These are phyloP conservation scores for Martiniozyma asiatica DNA, from an alignment of 1,139 yeast genomes.

Conservation along the genomic window DNA sequence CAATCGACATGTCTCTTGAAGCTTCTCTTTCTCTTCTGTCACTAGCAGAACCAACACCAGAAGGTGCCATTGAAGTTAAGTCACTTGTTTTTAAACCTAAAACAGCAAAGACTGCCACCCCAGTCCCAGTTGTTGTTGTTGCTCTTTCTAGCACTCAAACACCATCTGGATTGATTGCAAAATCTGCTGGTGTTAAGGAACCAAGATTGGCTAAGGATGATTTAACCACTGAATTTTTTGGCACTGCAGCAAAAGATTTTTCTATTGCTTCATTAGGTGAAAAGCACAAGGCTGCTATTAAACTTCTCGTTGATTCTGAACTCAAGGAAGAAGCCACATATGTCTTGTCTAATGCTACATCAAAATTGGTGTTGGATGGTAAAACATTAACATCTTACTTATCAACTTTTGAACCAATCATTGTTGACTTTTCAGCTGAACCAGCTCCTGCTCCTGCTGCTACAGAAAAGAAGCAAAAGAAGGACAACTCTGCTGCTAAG, in stretches of 20 bases:
- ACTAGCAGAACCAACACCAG: conserved; percentile 36
- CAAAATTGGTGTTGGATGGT: conserved; percentile 46
- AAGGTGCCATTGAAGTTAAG: conserved; percentile 36
- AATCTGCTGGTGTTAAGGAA: conserved; percentile 63
- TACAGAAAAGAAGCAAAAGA: conserved; percentile 17
- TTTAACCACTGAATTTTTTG: conserved; percentile 55
- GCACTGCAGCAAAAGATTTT: conserved; percentile 52
- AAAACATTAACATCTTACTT: conserved; percentile 41
- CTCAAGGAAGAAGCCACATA: conserved; percentile 35
- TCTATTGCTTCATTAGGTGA: conserved; percentile 47
- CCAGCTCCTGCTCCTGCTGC: conserved; percentile 29
- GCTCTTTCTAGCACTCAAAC: conserved; percentile 65
- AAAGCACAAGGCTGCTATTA: conserved; percentile 45
- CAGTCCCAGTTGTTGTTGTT: conserved; percentile 71
- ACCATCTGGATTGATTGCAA: conserved; percentile 54
- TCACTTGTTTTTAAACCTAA: conserved; percentile 84
- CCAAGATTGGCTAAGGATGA: conserved; percentile 84
- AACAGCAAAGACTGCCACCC: conserved; percentile 73
- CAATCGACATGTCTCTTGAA: conserved; percentile 51
- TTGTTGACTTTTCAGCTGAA: conserved; percentile 50
- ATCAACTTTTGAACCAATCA: conserved; percentile 42
- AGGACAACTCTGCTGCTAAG: conserved; percentile 33
- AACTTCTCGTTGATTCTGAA: conserved; percentile 50
- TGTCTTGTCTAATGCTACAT: conserved; percentile 46
- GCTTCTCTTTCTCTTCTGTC: conserved; percentile 43